Evolutionary conservation across 495 filamentous ascomycete species (phyloP), one percentile per base, ranked within the genome.

Genomic region (Haplographium delicatum): DNA sequence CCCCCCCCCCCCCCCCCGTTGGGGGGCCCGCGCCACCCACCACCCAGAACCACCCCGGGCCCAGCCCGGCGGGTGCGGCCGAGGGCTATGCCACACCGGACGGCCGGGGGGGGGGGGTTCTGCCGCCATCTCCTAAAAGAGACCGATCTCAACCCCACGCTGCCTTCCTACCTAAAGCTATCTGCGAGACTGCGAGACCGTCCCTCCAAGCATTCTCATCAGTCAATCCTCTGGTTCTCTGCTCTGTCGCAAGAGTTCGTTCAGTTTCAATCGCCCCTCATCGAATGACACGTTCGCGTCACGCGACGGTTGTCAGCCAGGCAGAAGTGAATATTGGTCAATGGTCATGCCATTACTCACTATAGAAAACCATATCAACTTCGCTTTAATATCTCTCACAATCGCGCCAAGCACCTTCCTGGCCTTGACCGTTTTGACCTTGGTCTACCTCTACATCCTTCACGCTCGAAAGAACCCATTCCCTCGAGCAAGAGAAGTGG

Each of bases 401-500:
- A 71, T 80, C 61, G 72, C 73, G 23, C 75, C 76, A 11, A 72
- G 72, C 58, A 72, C 76, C 47, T 75, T 71, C 57, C 58, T 81
- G 54, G 67, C 81, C 51, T 56, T 76, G 46, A 62, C 81, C 39
- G 57, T 71, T 15, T 65, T 85, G 47, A 53, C 73, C 47, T 74
- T 75, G 33, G 56, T 69, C 46, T 73, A 66, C 58, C 42, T 80
- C 40, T 76, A 79, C 58, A 63, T 82, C 44, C 57, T 73, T 56
- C 65, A 59, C 58, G 66, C 50, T 9, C 52, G 62, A 31, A 55
- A 52, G 38, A 51, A 53, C 30, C 55, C 58, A 10, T 31, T 35
- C 22, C 51, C 53, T 16, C 45, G 25, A 10, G 15, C 49, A 9
- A 31, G 9, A 18, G 13, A 33, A 47, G 47, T 40, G 16, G 15